A percentile compares a stretch with the other conserved stretches of the same genome.
Conservation (phyloP, 345 rosid species). For the Hibiscus tridactylites region DNA sequence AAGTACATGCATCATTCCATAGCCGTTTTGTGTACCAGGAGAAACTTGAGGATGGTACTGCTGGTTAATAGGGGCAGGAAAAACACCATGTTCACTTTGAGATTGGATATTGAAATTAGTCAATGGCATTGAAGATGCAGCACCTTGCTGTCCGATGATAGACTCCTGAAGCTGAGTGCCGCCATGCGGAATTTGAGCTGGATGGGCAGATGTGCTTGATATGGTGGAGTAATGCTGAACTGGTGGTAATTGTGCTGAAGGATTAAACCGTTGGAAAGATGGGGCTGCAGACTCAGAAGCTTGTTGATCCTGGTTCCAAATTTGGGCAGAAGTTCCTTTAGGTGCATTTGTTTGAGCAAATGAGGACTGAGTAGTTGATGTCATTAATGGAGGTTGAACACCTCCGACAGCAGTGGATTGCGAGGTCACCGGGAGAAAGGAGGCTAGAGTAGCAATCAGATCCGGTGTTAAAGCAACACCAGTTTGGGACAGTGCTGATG, state of each 20-base stretch:
- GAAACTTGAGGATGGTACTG: slow-evolving; percentile 50
- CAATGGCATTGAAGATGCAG: slow-evolving; percentile 29
- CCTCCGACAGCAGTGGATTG: slow-evolving; percentile 36
- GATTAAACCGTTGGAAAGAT: slow-evolving; percentile 43
- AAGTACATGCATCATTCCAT: slow-evolving; percentile 36
- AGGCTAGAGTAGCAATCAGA: slow-evolving; percentile 66
- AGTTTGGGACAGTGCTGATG: slow-evolving; percentile 36
- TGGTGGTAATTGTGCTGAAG: slow-evolving; percentile 32
- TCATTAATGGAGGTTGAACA: slow-evolving; percentile 37
- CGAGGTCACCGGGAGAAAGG: slow-evolving; percentile 52
- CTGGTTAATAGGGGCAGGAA: slow-evolving; percentile 44
- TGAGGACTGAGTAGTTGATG: slow-evolving; percentile 30
- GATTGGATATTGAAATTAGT: slow-evolving; percentile 29
- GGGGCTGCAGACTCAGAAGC: slow-evolving; percentile 32
- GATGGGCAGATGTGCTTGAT: slow-evolving; percentile 29
- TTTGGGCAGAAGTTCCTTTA: slow-evolving; percentile 35
- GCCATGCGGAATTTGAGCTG: slow-evolving; percentile 34
- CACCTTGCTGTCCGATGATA: slow-evolving; percentile 41
- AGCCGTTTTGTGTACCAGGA: slow-evolving; percentile 31
- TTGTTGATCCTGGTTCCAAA: slow-evolving; percentile 41
- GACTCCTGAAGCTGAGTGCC: slow-evolving; percentile 41
- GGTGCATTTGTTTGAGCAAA: slow-evolving; percentile 29
- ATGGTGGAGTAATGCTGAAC: slow-evolving; percentile 37
- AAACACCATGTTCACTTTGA: slow-evolving; percentile 50
- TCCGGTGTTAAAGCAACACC: slow-evolving; percentile 73